Percentiles rank a stretch among this genome's conserved stretches.
Evolutionary conservation across 441 rosid genomes (phyloP).

Genomic region (Croton laevigatus): DNA sequence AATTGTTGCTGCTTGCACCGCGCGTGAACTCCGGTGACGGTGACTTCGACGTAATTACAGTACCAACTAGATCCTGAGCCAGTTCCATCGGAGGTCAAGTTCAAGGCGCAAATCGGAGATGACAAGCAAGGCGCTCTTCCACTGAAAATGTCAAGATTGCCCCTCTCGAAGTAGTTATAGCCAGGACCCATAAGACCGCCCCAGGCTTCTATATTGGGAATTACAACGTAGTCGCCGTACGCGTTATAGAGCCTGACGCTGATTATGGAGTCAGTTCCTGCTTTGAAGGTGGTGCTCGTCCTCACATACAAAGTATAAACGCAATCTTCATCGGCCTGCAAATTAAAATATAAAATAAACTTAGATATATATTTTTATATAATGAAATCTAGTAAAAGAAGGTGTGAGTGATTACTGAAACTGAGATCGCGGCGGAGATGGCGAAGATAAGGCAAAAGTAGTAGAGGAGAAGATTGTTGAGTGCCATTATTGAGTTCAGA

Average conservation of each 20-base stretch:
- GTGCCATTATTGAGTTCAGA: background rate
- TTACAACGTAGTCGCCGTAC: slow-evolving; percentile 37
- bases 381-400: background rate
- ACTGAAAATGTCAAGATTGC: slow-evolving; percentile 80
- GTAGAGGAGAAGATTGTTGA: background rate
- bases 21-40: slow-evolving; percentile 49
- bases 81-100: slow-evolving; percentile 67
- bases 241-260: slow-evolving; percentile 45
- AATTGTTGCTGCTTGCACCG: slow-evolving; percentile 49
- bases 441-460: background rate
- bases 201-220: slow-evolving; percentile 55
- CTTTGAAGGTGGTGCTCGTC: slow-evolving; percentile 78
- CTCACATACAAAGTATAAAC: slow-evolving; percentile 64
- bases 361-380: background rate
- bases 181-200: slow-evolving; percentile 69
- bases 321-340: slow-evolving; percentile 48
- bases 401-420: no score
- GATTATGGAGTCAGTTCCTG: slow-evolving; percentile 66
- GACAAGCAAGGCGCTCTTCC: slow-evolving; percentile 56
- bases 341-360: no score
- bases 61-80: slow-evolving; percentile 57
- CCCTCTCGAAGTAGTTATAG: slow-evolving; percentile 73
- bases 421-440: no score
- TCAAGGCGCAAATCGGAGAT: slow-evolving; percentile 53
- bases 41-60: slow-evolving; percentile 69